These are phyloP conservation scores for Ogataea paraovalis DNA, from an alignment of 805 yeast genomes.

Conservation along the genomic window DNA sequence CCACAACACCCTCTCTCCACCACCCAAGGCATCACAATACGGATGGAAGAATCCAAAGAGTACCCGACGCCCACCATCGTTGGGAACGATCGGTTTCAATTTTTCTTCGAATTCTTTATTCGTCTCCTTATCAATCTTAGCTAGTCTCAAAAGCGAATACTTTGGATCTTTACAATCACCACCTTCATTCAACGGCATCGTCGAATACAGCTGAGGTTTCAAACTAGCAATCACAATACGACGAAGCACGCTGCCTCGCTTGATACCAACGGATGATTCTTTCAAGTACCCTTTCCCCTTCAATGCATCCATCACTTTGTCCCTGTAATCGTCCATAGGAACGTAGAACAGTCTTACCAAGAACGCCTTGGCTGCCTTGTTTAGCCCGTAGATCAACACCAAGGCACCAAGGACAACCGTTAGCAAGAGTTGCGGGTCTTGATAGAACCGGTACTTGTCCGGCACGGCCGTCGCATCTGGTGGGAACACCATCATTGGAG, in stretches of 20 bases:
- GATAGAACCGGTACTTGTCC: background rate
- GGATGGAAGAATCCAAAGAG: slow-evolving; percentile 93
- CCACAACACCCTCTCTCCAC: slow-evolving; percentile 97
- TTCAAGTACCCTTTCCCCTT: slow-evolving; percentile 18
- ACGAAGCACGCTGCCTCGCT: slow-evolving; percentile 27
- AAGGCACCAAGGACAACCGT: background rate
- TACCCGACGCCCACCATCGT: slow-evolving; percentile 36
- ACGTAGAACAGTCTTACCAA: slow-evolving; percentile 22
- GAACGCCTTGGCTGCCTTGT: slow-evolving; percentile 18
- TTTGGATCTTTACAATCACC: slow-evolving; percentile 10
- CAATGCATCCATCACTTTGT: slow-evolving; percentile 19
- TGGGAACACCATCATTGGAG: slow-evolving; percentile 1
- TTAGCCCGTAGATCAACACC: slow-evolving; percentile 5
- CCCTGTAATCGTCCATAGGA: slow-evolving; percentile 28
- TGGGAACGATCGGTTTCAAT: slow-evolving; percentile 25
- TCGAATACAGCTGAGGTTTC: slow-evolving; percentile 32
- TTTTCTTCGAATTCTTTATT: slow-evolving; percentile 16
- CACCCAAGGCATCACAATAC: slow-evolving; percentile 93
- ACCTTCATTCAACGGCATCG: slow-evolving; percentile 26
- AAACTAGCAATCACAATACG: slow-evolving; percentile 29
- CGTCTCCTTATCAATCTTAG: slow-evolving; percentile 24
- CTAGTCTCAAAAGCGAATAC: slow-evolving; percentile 21
- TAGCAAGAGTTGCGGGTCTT: background rate
- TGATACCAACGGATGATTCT: slow-evolving; percentile 23
- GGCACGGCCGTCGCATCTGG: background rate